phyloP scores from a whole-genome alignment of 2,329 filamentous ascomycete genomes.

The Thyridium curvatum region DNA sequence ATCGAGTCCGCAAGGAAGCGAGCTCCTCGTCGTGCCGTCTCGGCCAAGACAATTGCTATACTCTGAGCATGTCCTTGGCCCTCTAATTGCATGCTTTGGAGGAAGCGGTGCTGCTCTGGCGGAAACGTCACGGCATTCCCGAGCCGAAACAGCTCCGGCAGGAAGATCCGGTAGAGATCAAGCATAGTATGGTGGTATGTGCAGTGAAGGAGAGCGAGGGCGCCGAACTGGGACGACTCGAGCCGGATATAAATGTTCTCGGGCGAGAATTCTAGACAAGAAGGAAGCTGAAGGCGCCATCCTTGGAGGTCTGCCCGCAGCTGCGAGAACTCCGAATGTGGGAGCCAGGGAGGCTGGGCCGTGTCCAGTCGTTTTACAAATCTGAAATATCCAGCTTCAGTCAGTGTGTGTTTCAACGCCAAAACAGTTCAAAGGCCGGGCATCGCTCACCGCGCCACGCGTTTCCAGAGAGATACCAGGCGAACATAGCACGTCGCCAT shows the following conservation, averaged over 20 bases:
- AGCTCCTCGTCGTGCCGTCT: slow-evolving; percentile 31
- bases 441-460: slow-evolving; percentile 23
- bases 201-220: slow-evolving; percentile 36
- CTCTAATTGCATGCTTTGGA: slow-evolving; percentile 26
- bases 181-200: slow-evolving; percentile 39
- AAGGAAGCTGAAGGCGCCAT: slow-evolving; percentile 34
- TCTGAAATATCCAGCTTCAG: too few relatives aligned
- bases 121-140: slow-evolving; percentile 32
- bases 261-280: slow-evolving; percentile 34
- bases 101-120: slow-evolving; percentile 27
- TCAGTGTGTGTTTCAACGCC: too few relatives aligned
- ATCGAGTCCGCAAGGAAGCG: slow-evolving; percentile 35
- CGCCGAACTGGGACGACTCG: slow-evolving; percentile 38
- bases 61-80: slow-evolving; percentile 30
- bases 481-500: slow-evolving; percentile 37
- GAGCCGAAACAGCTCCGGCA: slow-evolving; percentile 38
- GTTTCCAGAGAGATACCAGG: slow-evolving; percentile 32
- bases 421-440: too few relatives aligned
- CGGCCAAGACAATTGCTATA: slow-evolving; percentile 29
- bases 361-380: slow-evolving; percentile 35
- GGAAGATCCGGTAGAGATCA: slow-evolving; percentile 38
- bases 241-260: slow-evolving; percentile 38
- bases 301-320: slow-evolving; percentile 30
- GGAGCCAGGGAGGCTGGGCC: slow-evolving; percentile 32
- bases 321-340: slow-evolving; percentile 33